Base-by-base conservation (phyloP, 768 basidiomycete genomes). In the Lentinula sp. region DNA sequence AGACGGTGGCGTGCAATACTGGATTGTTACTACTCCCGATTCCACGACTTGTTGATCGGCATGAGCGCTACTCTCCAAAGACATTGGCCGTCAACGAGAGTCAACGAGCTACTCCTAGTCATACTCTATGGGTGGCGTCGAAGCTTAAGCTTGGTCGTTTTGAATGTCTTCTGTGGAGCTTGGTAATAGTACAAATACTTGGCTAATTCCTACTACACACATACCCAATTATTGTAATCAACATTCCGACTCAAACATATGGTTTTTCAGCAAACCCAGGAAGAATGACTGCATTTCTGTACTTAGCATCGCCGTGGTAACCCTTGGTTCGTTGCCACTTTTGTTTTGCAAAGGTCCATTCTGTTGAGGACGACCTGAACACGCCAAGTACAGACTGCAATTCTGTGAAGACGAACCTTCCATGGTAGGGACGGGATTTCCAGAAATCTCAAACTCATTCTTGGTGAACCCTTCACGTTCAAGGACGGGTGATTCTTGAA, bases 291-390 rank as follows among this genome's bases (percentile, higher is more conserved):
- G 53, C 53, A 23, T 54, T 54, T 36, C 53, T 15, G 37, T 54
- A 54, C 20, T 54, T 54, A 12, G 53, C 9, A 8, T 54, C 53
- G 20, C 46, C 46, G 20, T 48, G 46, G 46, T 48, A 48, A 20
- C 46, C 46, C 20, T 48, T 48, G 7, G 72, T 75, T 61, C 79
- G 74, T 69, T 82, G 81, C 81, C 81, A 82, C 63, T 74, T 79
- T 66, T 82, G 80, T 69, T 81, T 82, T 16, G 77, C 75, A 63
- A 76, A 76, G 23, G 77, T 78, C 73, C 78, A 82, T 62, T 79
- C 80, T 76, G 20, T 16, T 20, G 6, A 54, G 45, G 13, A 28
- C 9, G 20, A 42, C 7, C 54, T n/a, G 32, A 61, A 20, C 35
- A 23, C 43, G 7, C 37, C 6, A 2, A 33, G 28, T 23, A 57